A percentile compares a stretch with the other conserved stretches of the same genome.
Evolutionary conservation across 306 rosid species (phyloP).

Genomic region (Ceratonia siliqua): DNA sequence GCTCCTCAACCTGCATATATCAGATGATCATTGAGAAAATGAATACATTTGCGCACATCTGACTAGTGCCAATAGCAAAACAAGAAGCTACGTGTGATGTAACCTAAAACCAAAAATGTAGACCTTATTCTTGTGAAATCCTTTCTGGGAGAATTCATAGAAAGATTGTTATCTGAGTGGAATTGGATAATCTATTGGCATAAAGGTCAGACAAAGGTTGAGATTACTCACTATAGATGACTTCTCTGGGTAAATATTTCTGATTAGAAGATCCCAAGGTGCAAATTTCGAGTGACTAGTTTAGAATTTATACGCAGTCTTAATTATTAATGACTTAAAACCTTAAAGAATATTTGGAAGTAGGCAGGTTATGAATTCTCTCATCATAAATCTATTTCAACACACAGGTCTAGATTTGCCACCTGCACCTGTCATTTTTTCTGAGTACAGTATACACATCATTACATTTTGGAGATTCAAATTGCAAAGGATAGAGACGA

Average conservation of each 20-base stretch:
- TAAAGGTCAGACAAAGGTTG: background rate
- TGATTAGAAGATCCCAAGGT: conserved; percentile 5
- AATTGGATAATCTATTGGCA: background rate
- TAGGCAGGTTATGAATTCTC: background rate
- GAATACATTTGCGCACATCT: background rate
- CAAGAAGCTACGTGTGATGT: background rate
- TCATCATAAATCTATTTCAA: background rate
- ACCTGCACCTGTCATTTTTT: background rate
- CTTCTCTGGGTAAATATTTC: conserved; percentile 10
- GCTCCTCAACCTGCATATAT: conserved; percentile 68
- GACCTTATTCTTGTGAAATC: background rate
- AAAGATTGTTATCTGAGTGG: conserved; percentile 4
- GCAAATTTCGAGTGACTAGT: background rate
- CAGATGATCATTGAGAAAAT: background rate
- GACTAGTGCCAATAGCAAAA: conserved; percentile 13
- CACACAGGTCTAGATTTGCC: conserved; percentile 1
- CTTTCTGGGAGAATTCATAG: background rate
- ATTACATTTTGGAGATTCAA: conserved; percentile 2
- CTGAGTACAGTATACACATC: conserved; percentile 1
- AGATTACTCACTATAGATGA: background rate
- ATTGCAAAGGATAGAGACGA: background rate
- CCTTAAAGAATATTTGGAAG: background rate
- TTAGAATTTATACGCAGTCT: conserved; percentile 9
- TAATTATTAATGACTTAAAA: background rate
- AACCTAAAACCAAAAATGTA: background rate